Evolutionary conservation across 768 basidiomycete species (phyloP).

Genomic region (Leccinellum luteum): DNA sequence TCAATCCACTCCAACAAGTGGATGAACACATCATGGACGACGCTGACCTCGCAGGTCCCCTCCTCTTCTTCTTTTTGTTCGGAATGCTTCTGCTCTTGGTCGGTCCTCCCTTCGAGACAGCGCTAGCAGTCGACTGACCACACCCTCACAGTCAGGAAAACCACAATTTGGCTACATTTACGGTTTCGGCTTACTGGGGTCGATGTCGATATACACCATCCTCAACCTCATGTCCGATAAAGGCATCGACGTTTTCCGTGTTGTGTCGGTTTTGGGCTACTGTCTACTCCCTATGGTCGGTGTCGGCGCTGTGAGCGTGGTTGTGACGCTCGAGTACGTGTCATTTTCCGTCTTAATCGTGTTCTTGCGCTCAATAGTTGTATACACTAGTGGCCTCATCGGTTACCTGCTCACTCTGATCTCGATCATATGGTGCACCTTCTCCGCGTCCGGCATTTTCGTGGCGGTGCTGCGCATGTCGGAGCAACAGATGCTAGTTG

Average conservation of each 20-base stretch:
- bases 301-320: slow-evolving; percentile 84
- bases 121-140: slow-evolving; percentile 2
- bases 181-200: slow-evolving; percentile 94
- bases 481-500: slow-evolving; percentile 90
- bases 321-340: slow-evolving; percentile 84
- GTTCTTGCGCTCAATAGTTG: slow-evolving; percentile 1
- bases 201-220: slow-evolving; percentile 86
- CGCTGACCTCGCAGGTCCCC: slow-evolving; percentile 94
- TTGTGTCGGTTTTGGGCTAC: slow-evolving; percentile 93
- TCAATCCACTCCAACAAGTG: slow-evolving; percentile 83
- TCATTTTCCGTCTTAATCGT: not conserved
- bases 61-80: slow-evolving; percentile 94
- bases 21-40: slow-evolving; percentile 98
- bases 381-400: slow-evolving; percentile 58
- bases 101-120: slow-evolving; percentile 32
- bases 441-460: slow-evolving; percentile 93
- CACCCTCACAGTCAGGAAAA: slow-evolving; percentile 80
- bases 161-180: slow-evolving; percentile 99
- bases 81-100: slow-evolving; percentile 91
- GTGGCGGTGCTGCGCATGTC: slow-evolving; percentile 95
- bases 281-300: slow-evolving; percentile 97
- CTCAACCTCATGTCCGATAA: slow-evolving; percentile 96
- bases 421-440: slow-evolving; percentile 95
- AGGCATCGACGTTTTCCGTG: slow-evolving; percentile 93
- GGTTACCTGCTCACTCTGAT: slow-evolving; percentile 82